phyloP scores from a whole-genome alignment of 306 rosid genomes.

The Lithocarpus polystachyus region DNA sequence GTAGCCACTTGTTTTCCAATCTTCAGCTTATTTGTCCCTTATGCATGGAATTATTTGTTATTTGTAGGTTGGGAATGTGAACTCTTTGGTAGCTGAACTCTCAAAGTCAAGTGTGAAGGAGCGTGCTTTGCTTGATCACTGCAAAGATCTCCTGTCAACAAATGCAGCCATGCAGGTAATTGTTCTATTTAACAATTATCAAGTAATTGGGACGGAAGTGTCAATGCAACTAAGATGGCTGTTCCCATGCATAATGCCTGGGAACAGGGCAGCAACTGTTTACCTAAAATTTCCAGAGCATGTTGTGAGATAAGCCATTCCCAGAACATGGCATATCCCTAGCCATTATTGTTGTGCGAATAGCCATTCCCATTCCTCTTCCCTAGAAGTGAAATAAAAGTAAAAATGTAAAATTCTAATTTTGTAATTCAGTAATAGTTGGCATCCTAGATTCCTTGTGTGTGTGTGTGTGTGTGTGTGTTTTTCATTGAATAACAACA shows the following conservation, averaged over 20 bases:
- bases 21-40: background rate
- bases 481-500: constrained; percentile 15
- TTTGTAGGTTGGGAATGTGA: constrained; percentile 68
- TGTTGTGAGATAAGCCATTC: constrained; percentile 15
- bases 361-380: background rate
- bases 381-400: background rate
- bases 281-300: constrained; percentile 2
- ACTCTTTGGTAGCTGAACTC: constrained; percentile 61
- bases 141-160: constrained; percentile 68
- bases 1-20: background rate
- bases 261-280: background rate
- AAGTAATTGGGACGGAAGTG: background rate
- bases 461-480: background rate
- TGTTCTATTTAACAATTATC: background rate
- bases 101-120: constrained; percentile 61
- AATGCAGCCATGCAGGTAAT: constrained; percentile 69
- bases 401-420: background rate
- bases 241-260: background rate
- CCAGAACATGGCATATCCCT: background rate
- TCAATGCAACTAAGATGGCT: background rate
- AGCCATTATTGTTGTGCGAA: background rate
- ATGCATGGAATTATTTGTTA: constrained; percentile 28
- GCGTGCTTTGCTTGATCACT: constrained; percentile 70
- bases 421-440: background rate
- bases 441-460: background rate